phyloP scores from a whole-genome alignment of 2,329 filamentous ascomycete species.

The Cordyceps farinosa region DNA sequence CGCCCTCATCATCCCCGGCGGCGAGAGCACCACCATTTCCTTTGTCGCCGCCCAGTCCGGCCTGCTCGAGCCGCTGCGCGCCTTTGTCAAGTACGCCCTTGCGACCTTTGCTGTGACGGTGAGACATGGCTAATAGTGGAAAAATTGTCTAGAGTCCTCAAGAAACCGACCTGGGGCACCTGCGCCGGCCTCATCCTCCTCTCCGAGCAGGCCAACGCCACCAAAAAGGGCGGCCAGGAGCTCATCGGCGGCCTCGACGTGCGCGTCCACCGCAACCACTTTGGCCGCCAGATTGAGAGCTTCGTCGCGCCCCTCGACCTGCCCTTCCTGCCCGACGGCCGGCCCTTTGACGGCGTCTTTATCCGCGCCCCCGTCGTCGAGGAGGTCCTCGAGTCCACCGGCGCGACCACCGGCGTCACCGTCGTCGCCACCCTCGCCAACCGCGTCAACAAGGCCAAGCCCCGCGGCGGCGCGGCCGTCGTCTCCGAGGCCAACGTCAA shows the following conservation, averaged over 20 bases:
- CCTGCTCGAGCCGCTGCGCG: conserved; percentile 75
- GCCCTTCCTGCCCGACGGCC: conserved; percentile 56
- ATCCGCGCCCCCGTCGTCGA: conserved; percentile 94
- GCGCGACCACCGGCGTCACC: conserved; percentile 37
- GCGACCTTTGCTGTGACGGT: too few relatives aligned
- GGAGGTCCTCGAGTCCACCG: conserved; percentile 56
- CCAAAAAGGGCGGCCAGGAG: conserved; percentile 88
- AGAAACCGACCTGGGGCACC: conserved; percentile 90
- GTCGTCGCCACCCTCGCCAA: conserved; percentile 50
- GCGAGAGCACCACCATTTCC: conserved; percentile 91
- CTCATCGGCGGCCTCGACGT: conserved; percentile 90
- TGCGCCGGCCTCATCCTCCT: conserved; percentile 93
- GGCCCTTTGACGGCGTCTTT: conserved; percentile 74
- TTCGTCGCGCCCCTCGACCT: conserved; percentile 75
- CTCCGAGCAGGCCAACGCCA: conserved; percentile 79
- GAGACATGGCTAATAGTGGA: too few relatives aligned
- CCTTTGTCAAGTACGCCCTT: conserved; percentile 77
- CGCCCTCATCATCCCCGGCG: conserved; percentile 85
- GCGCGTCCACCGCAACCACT: conserved; percentile 89
- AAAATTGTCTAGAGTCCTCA: conserved; percentile 53
- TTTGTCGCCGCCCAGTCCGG: conserved; percentile 79
- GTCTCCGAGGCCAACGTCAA: conserved; percentile 36
- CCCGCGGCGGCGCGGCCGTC: conserved; percentile 26
- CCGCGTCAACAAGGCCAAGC: conserved; percentile 33
- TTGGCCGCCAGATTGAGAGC: conserved; percentile 87